phyloP scores from a whole-genome alignment of 495 filamentous ascomycete genomes.

The Peziza echinospora region DNA sequence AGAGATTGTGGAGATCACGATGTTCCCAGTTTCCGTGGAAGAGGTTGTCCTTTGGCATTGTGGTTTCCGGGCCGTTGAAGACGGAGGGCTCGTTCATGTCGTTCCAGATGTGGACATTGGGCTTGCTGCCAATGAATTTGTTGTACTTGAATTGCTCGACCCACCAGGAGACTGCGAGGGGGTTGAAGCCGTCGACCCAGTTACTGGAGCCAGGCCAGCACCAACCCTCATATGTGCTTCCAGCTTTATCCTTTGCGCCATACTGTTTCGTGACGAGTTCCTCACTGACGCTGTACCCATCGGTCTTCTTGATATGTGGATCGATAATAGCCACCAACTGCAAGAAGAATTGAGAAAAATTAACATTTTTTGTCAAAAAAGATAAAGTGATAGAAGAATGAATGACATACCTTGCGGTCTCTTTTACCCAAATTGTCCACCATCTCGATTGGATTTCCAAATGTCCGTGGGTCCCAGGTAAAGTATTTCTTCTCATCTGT shows the following conservation, averaged over 20 bases:
- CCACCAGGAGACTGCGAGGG: constrained; percentile 77
- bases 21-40: constrained; percentile 90
- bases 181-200: constrained; percentile 92
- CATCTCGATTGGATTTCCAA: constrained; percentile 71
- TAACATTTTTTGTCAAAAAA: too few species aligned
- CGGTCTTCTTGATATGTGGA: constrained; percentile 86
- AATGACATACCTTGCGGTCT: constrained; percentile 39
- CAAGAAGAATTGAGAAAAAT: too few species aligned
- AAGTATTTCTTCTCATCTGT: constrained; percentile 94
- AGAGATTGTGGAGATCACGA: constrained; percentile 83
- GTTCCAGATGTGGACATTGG: constrained; percentile 91
- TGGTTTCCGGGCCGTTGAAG: constrained; percentile 92
- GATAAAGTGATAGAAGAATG: too few species aligned
- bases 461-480: constrained; percentile 76
- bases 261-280: constrained; percentile 67
- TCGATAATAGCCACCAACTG: constrained; percentile 78
- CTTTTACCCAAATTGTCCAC: constrained; percentile 60
- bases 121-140: constrained; percentile 55
- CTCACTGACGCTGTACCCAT: constrained; percentile 49
- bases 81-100: constrained; percentile 99
- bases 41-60: constrained; percentile 94
- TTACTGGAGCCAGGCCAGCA: constrained; percentile 94
- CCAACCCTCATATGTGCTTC: constrained; percentile 78
- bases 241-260: constrained; percentile 73
- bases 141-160: constrained; percentile 64